Conservation (phyloP, 306 rosid species). For the Malus orientalis region DNA sequence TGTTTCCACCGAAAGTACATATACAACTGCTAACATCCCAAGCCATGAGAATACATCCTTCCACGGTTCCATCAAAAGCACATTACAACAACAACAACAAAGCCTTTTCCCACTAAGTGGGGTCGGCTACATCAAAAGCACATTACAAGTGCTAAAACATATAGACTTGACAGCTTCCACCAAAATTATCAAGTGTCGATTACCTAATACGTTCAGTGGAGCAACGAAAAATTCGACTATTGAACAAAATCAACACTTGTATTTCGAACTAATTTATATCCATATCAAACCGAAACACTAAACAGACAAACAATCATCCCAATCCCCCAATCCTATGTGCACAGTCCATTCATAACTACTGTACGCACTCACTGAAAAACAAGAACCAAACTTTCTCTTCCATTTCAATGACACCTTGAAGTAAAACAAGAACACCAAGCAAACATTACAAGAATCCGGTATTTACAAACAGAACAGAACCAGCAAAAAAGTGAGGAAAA, state of each 20-base stretch:
- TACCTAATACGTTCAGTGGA: neutral
- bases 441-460: neutral
- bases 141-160: neutral
- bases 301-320: neutral
- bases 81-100: neutral
- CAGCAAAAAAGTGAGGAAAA: neutral
- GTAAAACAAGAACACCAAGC: neutral
- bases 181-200: neutral
- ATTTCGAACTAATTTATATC: neutral
- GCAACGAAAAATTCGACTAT: neutral
- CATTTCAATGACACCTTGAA: neutral
- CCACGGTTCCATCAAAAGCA: neutral
- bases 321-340: neutral
- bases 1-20: neutral
- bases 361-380: neutral
- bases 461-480: neutral
- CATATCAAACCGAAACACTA: neutral
- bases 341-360: neutral
- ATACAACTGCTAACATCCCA: neutral
- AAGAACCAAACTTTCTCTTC: neutral
- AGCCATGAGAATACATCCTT: neutral
- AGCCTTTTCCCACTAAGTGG: too few species aligned
- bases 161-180: neutral
- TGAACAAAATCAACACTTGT: neutral
- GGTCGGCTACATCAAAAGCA: neutral